Percentiles rank a stretch among this genome's conserved stretches.
Conservation (phyloP, 1,284 basidiomycete genomes). For the Ganoderma sinense region DNA sequence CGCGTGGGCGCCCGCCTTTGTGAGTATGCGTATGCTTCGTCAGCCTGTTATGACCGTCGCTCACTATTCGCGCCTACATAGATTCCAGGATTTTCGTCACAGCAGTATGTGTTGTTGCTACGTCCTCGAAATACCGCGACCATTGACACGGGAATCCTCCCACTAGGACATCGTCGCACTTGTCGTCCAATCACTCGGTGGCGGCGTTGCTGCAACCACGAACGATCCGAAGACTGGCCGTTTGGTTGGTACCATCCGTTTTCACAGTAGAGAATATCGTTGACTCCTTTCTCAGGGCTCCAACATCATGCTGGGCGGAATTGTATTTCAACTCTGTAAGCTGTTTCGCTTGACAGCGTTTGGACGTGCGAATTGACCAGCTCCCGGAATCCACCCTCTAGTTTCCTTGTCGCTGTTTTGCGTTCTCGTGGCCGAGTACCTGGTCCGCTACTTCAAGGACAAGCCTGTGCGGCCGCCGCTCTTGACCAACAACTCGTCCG, state of each 20-base stretch:
- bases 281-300: constrained; percentile 29
- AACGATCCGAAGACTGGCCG: constrained; percentile 12
- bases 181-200: constrained; percentile 52
- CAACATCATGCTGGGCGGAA: constrained; percentile 56
- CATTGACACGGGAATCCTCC: not conserved
- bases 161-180: constrained; percentile 48
- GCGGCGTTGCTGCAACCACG: constrained; percentile 39
- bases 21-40: constrained; percentile 39
- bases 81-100: constrained; percentile 47
- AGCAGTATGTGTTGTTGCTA: constrained; percentile 30
- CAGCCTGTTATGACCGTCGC: not conserved
- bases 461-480: constrained; percentile 41
- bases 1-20: constrained; percentile 43
- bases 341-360: constrained; percentile 29
- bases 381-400: constrained; percentile 35
- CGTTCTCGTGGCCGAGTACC: constrained; percentile 50
- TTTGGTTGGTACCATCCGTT: constrained; percentile 6
- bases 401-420: constrained; percentile 49
- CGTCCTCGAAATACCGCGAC: not conserved
- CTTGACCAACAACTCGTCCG: constrained; percentile 6
- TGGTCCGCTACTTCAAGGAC: constrained; percentile 46
- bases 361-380: constrained; percentile 31
- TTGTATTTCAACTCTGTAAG: constrained; percentile 48
- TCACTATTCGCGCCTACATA: constrained; percentile 24
- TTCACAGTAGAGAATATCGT: not conserved